phyloP scores from a whole-genome alignment of 2,329 filamentous ascomycete species.

The Trichoderma guizhouense region DNA sequence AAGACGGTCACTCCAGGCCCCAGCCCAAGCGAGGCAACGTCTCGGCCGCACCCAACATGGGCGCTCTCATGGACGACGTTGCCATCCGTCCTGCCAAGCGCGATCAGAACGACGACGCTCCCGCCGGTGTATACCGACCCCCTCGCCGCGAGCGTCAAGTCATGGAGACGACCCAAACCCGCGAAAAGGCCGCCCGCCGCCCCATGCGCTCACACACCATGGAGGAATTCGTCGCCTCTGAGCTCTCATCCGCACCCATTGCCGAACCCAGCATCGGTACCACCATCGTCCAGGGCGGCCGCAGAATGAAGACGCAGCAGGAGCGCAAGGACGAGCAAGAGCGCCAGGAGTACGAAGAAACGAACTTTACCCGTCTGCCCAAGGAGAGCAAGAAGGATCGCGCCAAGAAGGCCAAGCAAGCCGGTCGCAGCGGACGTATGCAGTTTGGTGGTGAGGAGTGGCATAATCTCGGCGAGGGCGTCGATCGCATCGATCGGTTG shows the following conservation, averaged over 20 bases:
- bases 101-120: conserved; percentile 31
- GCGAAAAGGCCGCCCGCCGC: conserved; percentile 57
- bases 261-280: conserved; percentile 90
- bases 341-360: conserved; percentile 82
- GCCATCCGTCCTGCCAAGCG: conserved; percentile 27
- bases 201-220: conserved; percentile 76
- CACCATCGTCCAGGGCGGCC: conserved; percentile 75
- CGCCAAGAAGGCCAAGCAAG: conserved; percentile 58
- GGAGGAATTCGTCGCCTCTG: conserved; percentile 85
- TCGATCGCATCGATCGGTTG: conserved; percentile 80
- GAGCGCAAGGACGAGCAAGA: conserved; percentile 78
- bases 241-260: conserved; percentile 76
- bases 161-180: conserved; percentile 68
- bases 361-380: conserved; percentile 84
- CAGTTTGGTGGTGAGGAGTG: conserved; percentile 87
- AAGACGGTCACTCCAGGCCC: conserved; percentile 10
- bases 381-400: conserved; percentile 84
- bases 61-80: conserved; percentile 33
- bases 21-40: conserved; percentile 26
- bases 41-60: conserved; percentile 34
- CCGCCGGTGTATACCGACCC: conserved; percentile 77
- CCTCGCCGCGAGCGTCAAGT: conserved; percentile 83
- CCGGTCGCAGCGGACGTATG: conserved; percentile 56
- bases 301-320: conserved; percentile 71
- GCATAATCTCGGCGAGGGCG: conserved; percentile 77